Conservation (phyloP, 345 rosid genomes). For the Aquilaria sinensis region DNA sequence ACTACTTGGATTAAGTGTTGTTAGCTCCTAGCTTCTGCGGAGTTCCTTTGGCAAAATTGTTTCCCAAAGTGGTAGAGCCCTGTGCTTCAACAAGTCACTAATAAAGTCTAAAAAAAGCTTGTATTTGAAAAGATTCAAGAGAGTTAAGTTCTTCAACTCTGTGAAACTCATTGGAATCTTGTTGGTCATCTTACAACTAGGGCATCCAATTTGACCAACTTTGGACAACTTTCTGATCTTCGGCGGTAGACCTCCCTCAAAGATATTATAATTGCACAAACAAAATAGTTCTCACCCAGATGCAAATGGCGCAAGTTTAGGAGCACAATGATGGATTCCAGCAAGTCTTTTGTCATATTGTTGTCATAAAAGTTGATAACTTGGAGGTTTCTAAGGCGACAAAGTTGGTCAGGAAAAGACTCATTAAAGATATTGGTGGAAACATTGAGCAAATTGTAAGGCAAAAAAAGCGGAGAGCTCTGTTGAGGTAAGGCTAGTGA, state of each 20-base stretch:
- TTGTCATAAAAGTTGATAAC: slow-evolving; percentile 74
- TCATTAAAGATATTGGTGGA: slow-evolving; percentile 65
- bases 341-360: slow-evolving; percentile 68
- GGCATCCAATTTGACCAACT: slow-evolving; percentile 58
- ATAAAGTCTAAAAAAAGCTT: slow-evolving; percentile 62
- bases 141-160: slow-evolving; percentile 47
- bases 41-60: slow-evolving; percentile 77
- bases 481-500: slow-evolving; percentile 42
- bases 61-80: slow-evolving; percentile 69
- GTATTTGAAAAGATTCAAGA: slow-evolving; percentile 74
- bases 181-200: slow-evolving; percentile 71
- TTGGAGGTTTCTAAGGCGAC: slow-evolving; percentile 38
- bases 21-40: slow-evolving; percentile 70
- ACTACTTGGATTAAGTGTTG: not conserved
- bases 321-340: slow-evolving; percentile 33
- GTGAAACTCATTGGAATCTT: slow-evolving; percentile 64
- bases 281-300: slow-evolving; percentile 83
- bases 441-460: slow-evolving; percentile 59
- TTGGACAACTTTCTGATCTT: slow-evolving; percentile 36
- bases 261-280: slow-evolving; percentile 71
- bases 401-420: slow-evolving; percentile 44
- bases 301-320: slow-evolving; percentile 50
- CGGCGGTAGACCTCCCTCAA: slow-evolving; percentile 64
- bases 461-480: slow-evolving; percentile 26
- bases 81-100: slow-evolving; percentile 47